These are phyloP conservation scores for Gnomoniopsis sp. DNA, from an alignment of 2,329 filamentous ascomycete genomes.

Conservation along the genomic window DNA sequence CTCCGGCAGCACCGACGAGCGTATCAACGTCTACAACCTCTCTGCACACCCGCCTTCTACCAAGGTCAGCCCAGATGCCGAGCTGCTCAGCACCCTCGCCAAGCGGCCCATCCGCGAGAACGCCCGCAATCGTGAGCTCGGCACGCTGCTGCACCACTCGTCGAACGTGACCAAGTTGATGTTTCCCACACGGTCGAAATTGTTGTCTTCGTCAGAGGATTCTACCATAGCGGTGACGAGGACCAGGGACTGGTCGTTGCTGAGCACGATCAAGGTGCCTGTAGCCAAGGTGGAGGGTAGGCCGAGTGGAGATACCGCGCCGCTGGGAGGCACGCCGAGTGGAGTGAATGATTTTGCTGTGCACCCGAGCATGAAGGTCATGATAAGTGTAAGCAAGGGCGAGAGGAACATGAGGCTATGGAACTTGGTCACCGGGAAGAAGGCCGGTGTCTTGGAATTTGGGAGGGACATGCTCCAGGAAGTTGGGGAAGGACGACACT, in stretches of 20 bases:
- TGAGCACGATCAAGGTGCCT: conserved; percentile 86
- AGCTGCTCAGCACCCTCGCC: conserved; percentile 63
- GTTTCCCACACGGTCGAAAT: conserved; percentile 83
- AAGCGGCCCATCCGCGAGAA: conserved; percentile 78
- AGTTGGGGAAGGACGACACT: conserved; percentile 72
- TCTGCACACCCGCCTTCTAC: conserved; percentile 64
- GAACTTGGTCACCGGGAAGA: conserved; percentile 96
- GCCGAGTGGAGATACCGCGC: conserved; percentile 86
- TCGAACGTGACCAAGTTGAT: conserved; percentile 74
- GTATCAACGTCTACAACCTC: conserved; percentile 90
- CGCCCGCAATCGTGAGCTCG: conserved; percentile 81
- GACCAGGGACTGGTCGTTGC: conserved; percentile 82
- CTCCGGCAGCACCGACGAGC: conserved; percentile 87
- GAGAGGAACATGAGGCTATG: conserved; percentile 91
- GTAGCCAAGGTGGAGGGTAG: conserved; percentile 75
- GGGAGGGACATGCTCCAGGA: conserved; percentile 67
- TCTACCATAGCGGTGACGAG: conserved; percentile 85
- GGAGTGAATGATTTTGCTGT: conserved; percentile 94
- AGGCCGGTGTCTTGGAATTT: conserved; percentile 90
- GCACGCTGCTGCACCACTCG: conserved; percentile 81
- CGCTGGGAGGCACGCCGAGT: conserved; percentile 73
- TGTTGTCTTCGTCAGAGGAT: conserved; percentile 86
- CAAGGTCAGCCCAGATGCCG: conserved; percentile 43
- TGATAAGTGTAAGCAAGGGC: conserved; percentile 87
- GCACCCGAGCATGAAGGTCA: conserved; percentile 93